Conservation (phyloP, 2,329 filamentous ascomycete genomes). For the Mollisiaceae sp. region DNA sequence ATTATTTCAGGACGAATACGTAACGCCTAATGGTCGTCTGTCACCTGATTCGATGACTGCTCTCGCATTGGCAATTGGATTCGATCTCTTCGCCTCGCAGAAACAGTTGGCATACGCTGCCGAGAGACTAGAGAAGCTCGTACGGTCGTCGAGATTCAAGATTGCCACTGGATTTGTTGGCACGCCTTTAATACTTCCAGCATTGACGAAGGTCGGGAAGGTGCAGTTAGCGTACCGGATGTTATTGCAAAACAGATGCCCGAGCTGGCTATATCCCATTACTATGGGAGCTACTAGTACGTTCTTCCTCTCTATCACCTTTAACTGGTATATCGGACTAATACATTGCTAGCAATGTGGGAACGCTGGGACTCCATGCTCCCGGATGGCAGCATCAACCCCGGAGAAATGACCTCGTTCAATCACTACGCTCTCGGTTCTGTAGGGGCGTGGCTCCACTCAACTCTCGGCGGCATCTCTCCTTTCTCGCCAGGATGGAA, state of each 20-base stretch:
- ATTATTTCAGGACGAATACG: slow-evolving; percentile 40
- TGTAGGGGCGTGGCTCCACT: slow-evolving; percentile 33
- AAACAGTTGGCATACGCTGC: slow-evolving; percentile 22
- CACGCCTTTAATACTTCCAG: slow-evolving; percentile 35
- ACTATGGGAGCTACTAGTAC: slow-evolving; percentile 38
- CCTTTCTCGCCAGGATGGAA: slow-evolving; percentile 42
- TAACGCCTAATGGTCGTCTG: slow-evolving; percentile 33
- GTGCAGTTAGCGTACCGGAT: slow-evolving; percentile 44
- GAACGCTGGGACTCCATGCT: slow-evolving; percentile 40
- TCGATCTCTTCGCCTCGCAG: slow-evolving; percentile 29
- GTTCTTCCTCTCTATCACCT: neutral
- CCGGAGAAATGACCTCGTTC: slow-evolving; percentile 37
- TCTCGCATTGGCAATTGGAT: slow-evolving; percentile 37
- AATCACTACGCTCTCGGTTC: slow-evolving; percentile 39
- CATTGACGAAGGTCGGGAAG: slow-evolving; percentile 23
- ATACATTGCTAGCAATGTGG: slow-evolving; percentile 26
- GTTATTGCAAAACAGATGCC: slow-evolving; percentile 45
- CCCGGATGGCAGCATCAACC: slow-evolving; percentile 35
- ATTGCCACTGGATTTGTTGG: slow-evolving; percentile 42
- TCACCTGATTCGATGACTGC: slow-evolving; percentile 40
- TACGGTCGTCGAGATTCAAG: slow-evolving; percentile 30
- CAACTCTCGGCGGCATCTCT: slow-evolving; percentile 43
- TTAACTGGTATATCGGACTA: neutral
- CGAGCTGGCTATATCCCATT: slow-evolving; percentile 40
- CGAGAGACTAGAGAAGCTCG: slow-evolving; percentile 31